phyloP scores from a whole-genome alignment of 495 filamentous ascomycete species.

The Clavariopsis aquatica region DNA sequence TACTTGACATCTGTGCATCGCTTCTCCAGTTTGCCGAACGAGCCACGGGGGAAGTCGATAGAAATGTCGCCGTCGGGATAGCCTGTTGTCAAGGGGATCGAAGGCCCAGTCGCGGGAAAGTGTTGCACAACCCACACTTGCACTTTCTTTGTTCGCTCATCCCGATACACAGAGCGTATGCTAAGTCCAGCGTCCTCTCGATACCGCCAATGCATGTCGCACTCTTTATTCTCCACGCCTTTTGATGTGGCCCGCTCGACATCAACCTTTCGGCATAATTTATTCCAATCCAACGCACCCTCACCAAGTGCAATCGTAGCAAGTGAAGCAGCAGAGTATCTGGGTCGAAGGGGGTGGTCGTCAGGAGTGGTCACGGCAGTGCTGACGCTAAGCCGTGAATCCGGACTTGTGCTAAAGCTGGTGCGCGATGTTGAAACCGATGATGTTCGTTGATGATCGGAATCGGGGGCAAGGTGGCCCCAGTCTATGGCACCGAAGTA shows the following conservation, averaged over 20 bases:
- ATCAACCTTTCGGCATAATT: conserved; percentile 16
- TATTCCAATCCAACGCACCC: conserved; percentile 19
- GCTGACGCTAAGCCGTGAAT: conserved; percentile 7
- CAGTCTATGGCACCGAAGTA: conserved; percentile 15
- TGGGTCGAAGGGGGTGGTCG: conserved; percentile 7
- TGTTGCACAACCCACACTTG: conserved; percentile 27
- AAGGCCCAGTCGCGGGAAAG: conserved; percentile 26
- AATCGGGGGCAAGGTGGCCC: conserved; percentile 1
- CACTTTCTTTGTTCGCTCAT: conserved; percentile 14
- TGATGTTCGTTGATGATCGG: conserved; percentile 3
- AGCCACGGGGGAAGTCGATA: conserved; percentile 24
- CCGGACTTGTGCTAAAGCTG: conserved; percentile 13
- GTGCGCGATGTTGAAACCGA: conserved; percentile 12
- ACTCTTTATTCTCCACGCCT: conserved; percentile 8
- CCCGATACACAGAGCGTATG: conserved; percentile 18
- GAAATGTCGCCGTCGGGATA: conserved; percentile 25
- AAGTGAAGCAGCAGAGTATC: conserved; percentile 5
- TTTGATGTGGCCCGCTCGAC: conserved; percentile 19
- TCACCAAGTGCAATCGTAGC: conserved; percentile 15
- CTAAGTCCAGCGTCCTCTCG: conserved; percentile 22
- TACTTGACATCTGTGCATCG: conserved; percentile 31
- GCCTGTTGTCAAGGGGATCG: conserved; percentile 23
- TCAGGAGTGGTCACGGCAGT: conserved; percentile 24
- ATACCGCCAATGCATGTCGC: conserved; percentile 28
- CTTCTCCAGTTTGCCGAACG: conserved; percentile 26